A percentile compares a stretch with the other conserved stretches of the same genome.
Evolutionary conservation across 306 rosid species (phyloP).

Genomic region (Rubus parviflorus): DNA sequence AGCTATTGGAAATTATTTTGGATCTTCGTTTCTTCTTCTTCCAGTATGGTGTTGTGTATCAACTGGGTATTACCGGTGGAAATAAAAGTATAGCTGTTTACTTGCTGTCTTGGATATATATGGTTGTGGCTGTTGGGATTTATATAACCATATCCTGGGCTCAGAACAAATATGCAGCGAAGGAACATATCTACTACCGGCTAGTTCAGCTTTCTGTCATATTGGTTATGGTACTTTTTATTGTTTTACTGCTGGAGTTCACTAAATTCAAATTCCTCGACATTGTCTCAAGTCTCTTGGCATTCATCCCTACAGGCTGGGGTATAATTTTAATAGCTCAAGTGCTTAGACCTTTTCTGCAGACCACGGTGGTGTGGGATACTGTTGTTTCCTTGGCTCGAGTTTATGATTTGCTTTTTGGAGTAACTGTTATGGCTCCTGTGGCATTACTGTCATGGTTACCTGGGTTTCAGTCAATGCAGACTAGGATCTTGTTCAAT

Average conservation of each 20-base stretch:
- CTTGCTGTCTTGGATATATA: conserved; percentile 79
- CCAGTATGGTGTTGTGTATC: conserved; percentile 90
- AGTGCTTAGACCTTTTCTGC: conserved; percentile 84
- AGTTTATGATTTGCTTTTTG: conserved; percentile 74
- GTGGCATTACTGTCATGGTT: conserved; percentile 86
- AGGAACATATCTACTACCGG: conserved; percentile 73
- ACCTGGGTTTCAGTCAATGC: conserved; percentile 97
- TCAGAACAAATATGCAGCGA: conserved; percentile 69
- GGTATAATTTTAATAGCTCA: conserved; percentile 88
- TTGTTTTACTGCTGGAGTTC: conserved; percentile 59
- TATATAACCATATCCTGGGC: conserved; percentile 65
- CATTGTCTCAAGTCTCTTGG: conserved; percentile 66
- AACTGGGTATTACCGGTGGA: conserved; percentile 43
- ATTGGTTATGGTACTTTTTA: conserved; percentile 48
- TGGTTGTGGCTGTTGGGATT: conserved; percentile 70
- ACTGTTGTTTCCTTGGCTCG: conserved; percentile 86
- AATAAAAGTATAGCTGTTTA: conserved; percentile 67
- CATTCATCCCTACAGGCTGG: conserved; percentile 94
- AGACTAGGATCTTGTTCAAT: conserved; percentile 89
- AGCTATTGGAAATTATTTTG: conserved; percentile 83
- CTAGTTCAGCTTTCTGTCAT: conserved; percentile 81
- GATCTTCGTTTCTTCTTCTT: conserved; percentile 98
- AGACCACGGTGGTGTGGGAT: conserved; percentile 79
- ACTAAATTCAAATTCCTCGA: conserved; percentile 50
- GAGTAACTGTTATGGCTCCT: conserved; percentile 81